Evolutionary conservation across 495 filamentous ascomycete species (phyloP).

Genomic region (Lophiotrema nucula): DNA sequence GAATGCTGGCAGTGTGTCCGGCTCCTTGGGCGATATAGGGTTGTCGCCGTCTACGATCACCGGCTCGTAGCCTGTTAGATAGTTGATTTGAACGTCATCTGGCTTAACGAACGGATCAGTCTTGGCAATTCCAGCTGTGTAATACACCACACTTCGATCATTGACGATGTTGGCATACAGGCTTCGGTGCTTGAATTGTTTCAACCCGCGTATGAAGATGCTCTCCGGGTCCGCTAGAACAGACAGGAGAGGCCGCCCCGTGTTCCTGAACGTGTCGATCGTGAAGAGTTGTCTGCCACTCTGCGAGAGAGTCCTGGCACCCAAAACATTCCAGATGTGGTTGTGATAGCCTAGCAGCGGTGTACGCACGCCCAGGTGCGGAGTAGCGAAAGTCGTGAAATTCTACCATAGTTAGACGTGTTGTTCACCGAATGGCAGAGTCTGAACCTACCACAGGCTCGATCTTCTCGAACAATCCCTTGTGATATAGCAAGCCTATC

Average conservation of each 20-base stretch:
- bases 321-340: conserved; percentile 76
- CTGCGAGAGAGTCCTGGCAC: conserved; percentile 69
- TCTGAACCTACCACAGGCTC: conserved; percentile 65
- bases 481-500: conserved; percentile 76
- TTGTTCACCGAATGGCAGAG: neutral
- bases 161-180: conserved; percentile 85
- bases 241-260: conserved; percentile 71
- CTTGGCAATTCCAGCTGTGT: conserved; percentile 72
- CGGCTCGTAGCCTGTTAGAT: conserved; percentile 67
- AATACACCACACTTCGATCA: conserved; percentile 75
- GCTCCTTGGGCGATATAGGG: conserved; percentile 53
- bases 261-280: conserved; percentile 81
- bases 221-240: conserved; percentile 80
- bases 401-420: conserved; percentile 51
- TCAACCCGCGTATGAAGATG: conserved; percentile 80
- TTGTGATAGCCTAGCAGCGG: conserved; percentile 66
- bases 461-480: conserved; percentile 73
- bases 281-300: conserved; percentile 87
- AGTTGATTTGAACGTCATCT: conserved; percentile 65
- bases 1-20: conserved; percentile 42
- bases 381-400: conserved; percentile 88
- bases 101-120: conserved; percentile 71
- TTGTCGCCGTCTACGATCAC: conserved; percentile 70
- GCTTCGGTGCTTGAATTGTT: conserved; percentile 66
- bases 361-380: conserved; percentile 81